phyloP scores from a whole-genome alignment of 345 rosid species.

The Gossypioides kirkii region DNA sequence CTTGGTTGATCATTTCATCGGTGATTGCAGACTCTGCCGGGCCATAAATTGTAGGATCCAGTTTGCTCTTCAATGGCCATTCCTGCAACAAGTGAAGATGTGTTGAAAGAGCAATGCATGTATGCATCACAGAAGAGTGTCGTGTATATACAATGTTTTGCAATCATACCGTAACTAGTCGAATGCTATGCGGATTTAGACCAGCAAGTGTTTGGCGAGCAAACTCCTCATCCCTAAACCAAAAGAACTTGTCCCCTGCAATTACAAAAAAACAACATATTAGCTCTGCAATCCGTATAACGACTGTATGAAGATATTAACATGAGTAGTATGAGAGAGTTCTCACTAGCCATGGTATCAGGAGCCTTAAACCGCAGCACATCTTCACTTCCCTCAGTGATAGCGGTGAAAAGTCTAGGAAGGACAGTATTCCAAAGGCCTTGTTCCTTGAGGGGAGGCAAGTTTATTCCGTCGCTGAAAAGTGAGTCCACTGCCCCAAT shows the following conservation, averaged over 20 bases:
- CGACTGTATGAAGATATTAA: background rate
- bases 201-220: slow-evolving; percentile 76
- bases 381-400: slow-evolving; percentile 29
- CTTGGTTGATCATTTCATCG: slow-evolving; percentile 38
- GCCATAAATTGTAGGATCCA: slow-evolving; percentile 63
- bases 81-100: slow-evolving; percentile 34
- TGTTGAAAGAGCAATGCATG: background rate
- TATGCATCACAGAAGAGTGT: background rate
- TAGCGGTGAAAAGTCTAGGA: slow-evolving; percentile 50
- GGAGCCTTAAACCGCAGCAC: slow-evolving; percentile 58
- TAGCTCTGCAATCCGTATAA: too few species aligned
- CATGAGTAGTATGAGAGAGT: background rate
- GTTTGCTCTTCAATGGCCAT: slow-evolving; percentile 74
- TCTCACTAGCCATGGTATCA: slow-evolving; percentile 38
- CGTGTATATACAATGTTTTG: background rate
- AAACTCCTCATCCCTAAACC: slow-evolving; percentile 79
- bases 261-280: background rate
- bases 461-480: slow-evolving; percentile 46
- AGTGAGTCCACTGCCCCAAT: slow-evolving; percentile 53
- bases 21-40: slow-evolving; percentile 64
- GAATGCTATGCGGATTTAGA: slow-evolving; percentile 53
- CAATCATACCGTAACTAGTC: slow-evolving; percentile 49
- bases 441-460: slow-evolving; percentile 31
- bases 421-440: slow-evolving; percentile 41
- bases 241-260: slow-evolving; percentile 65